Base-by-base conservation (phyloP, 176 grass and related monocot genomes). In the Luzula sylvatica region DNA sequence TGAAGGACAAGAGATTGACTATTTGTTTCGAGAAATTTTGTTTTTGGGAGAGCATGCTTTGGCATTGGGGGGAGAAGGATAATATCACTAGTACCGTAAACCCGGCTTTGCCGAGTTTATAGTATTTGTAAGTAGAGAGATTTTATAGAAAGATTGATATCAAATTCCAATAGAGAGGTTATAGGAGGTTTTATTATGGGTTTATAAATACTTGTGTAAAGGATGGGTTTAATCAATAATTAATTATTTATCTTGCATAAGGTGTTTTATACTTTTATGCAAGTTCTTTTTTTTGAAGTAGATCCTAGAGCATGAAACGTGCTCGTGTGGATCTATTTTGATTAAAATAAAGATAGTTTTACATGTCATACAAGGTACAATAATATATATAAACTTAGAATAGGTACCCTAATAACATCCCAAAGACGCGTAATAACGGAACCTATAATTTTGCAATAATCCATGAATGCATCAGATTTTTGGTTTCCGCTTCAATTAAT, bases 1-100 rank as follows among this genome's bases (percentile, higher is more conserved):
- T 94, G 13, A 83, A 73, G 0, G 88, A 94, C 47, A 65, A 65
- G 2, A 69, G 88, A 56, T 58, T 77, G 46, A 83, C 87, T 7
- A 83, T 55, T 28, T 94, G 88, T 72, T 74, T 69, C 38, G 83
- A 94, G 79, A 94, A 80, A 45, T 94, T 83, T 67, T 94, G 88
- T 65, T 83, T 68, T 64, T 94, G 88, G 88, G 88, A 94, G 75
- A 83, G 79, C 61, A 87, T 94, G 88, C 45, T 94, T 19, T 79
- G 75, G 88, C 83, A 94, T 41, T 94, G 88, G 88, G 88, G 88
- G 2, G 75, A 94, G 62, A 74, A 52, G 1, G 82, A 94, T 67
- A 52, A 25, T n/a, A 94, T 76, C 0, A 65, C 80, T 41, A 58
- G 68, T 22, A 55, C 14, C 14, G 18, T 25, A 4, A 58, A 20